Evolutionary conservation across 2,329 filamentous ascomycete genomes (phyloP), one percentile per base, ranked within the genome.

Genomic region (Magnaporthiopsis incrustans): DNA sequence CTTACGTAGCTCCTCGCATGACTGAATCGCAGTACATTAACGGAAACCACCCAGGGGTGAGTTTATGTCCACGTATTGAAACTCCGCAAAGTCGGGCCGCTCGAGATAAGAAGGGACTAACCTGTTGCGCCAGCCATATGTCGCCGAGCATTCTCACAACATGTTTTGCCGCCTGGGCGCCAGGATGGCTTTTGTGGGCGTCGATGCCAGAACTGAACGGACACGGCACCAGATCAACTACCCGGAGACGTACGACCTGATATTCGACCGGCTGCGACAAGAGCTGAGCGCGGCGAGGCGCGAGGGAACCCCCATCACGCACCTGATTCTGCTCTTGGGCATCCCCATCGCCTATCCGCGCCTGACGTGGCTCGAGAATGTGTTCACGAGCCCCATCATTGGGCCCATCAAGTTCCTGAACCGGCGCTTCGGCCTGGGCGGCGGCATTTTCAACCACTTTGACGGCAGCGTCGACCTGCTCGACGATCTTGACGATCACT

Each of bases 181-280:
- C 38, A 86, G 90, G 59, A 86, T 98, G 67, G 89, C 91, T 10
- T 90, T 99, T 70, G 77, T 98, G 58, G 95, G 92, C 1, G 82
- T 99, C 63, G 95, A 99, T 73, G 96, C 94, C 67, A 87, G 95
- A 65, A 98, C 93, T 1, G 95, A 99, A 83, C 90, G 93, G 30
- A 97, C 94, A 11, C 86, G 94, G 53, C 92, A 96, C 71, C 92
- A 97, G 76, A 87, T 98, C 77, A 97, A 97, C 78, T 97, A 97
- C 71, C 89, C 92, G 60, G 90, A 93, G 71, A 97, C 92, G 0
- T 97, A 96, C 71, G 87, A 96, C 64, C 77, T 89, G 59, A 86
- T 98, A 27, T 97, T 97, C 73, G 81, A 87, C 65, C 85, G 92
- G 57, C 82, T 94, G 38, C 83, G 89, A 67, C 77, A 82, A 57